A percentile compares a stretch with the other conserved stretches of the same genome.
phyloP scores from a whole-genome alignment of 2,329 filamentous ascomycete species.

The Zymoseptoria tritici region DNA sequence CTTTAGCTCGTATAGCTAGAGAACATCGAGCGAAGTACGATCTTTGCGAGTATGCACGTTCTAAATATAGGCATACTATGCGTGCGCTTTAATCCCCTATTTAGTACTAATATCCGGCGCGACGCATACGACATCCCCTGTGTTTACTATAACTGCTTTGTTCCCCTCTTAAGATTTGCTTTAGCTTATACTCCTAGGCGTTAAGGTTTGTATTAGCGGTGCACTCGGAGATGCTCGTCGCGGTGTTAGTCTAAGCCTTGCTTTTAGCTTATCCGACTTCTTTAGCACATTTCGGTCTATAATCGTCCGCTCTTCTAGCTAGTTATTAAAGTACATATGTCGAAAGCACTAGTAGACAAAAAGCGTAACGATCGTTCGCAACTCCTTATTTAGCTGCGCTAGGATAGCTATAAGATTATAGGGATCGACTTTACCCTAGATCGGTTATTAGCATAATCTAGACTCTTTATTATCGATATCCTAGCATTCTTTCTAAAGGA shows the following conservation, averaged over 20 bases:
- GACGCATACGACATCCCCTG: slow-evolving; percentile 46
- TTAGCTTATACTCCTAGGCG: not conserved
- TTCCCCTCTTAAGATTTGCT: not conserved
- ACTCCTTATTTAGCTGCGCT: slow-evolving; percentile 16
- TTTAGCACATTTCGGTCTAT: slow-evolving; percentile 18
- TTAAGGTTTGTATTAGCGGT: not conserved
- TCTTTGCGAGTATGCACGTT: slow-evolving; percentile 35
- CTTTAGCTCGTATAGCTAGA: slow-evolving; percentile 65
- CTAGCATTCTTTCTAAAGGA: slow-evolving; percentile 57
- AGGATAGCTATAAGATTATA: slow-evolving; percentile 26
- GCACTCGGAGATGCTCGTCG: not conserved
- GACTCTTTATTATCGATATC: slow-evolving; percentile 37
- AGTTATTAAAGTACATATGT: slow-evolving; percentile 52
- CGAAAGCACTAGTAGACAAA: slow-evolving; percentile 60
- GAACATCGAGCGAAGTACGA: slow-evolving; percentile 50
- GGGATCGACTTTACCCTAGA: slow-evolving; percentile 34
- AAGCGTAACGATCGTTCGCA: slow-evolving; percentile 60
- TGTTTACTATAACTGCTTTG: slow-evolving; percentile 22
- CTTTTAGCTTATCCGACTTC: slow-evolving; percentile 13
- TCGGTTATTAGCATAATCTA: slow-evolving; percentile 21
- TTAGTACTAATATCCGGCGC: slow-evolving; percentile 41
- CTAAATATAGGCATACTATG: slow-evolving; percentile 66
- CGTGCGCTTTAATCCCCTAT: slow-evolving; percentile 49
- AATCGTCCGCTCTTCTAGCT: slow-evolving; percentile 36
- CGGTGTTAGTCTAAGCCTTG: slow-evolving; percentile 21